These are phyloP conservation scores for Ophiostoma triangulosporum DNA, from an alignment of 2,329 filamentous ascomycete species.

Conservation along the genomic window DNA sequence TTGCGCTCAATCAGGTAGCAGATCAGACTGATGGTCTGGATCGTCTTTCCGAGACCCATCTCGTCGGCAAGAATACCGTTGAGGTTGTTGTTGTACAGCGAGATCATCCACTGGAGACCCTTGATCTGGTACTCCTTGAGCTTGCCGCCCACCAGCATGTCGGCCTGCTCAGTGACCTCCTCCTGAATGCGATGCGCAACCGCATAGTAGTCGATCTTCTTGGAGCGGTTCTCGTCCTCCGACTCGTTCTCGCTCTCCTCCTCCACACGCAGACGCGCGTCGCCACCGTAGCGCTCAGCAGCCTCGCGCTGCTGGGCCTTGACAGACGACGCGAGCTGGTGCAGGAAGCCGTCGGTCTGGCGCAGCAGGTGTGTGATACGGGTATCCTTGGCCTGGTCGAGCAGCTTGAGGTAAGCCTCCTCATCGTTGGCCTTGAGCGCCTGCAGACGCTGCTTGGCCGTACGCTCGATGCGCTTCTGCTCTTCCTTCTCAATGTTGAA, in stretches of 20 bases:
- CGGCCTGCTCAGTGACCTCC: slow-evolving; percentile 70
- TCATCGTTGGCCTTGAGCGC: slow-evolving; percentile 98
- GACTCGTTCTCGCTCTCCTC: slow-evolving; percentile 53
- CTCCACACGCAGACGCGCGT: slow-evolving; percentile 40
- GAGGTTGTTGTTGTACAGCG: slow-evolving; percentile 98
- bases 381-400: slow-evolving; percentile 97
- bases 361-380: slow-evolving; percentile 95
- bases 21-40: slow-evolving; percentile 95
- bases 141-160: slow-evolving; percentile 77
- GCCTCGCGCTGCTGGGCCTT: slow-evolving; percentile 83
- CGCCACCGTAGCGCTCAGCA: slow-evolving; percentile 66
- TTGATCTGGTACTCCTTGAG: slow-evolving; percentile 98
- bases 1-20: slow-evolving; percentile 97
- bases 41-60: slow-evolving; percentile 99
- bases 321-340: slow-evolving; percentile 87
- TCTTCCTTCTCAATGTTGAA: slow-evolving; percentile 98
- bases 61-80: slow-evolving; percentile 98
- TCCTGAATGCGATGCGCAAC: slow-evolving; percentile 94
- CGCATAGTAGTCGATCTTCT: slow-evolving; percentile 96
- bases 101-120: slow-evolving; percentile 99
- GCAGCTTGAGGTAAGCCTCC: slow-evolving; percentile 93
- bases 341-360: slow-evolving; percentile 94
- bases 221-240: slow-evolving; percentile 53
- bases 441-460: slow-evolving; percentile 97
- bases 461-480: slow-evolving; percentile 94